Conservation (phyloP, 768 basidiomycete species). For the Lactifluus echinatus region DNA sequence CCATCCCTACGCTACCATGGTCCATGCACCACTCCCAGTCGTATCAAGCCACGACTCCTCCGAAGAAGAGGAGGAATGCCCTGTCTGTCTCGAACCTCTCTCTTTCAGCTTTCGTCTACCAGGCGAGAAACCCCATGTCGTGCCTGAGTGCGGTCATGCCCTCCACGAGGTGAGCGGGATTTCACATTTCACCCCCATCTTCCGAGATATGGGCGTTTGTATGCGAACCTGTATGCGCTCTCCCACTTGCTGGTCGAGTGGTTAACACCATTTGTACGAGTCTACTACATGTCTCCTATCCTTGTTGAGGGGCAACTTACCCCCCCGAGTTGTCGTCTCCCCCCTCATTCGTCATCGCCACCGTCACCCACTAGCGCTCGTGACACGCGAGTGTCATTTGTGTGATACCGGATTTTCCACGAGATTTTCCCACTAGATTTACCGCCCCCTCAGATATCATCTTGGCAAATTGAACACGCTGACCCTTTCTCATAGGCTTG, state of each 20-base stretch:
- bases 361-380: background rate
- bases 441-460: background rate
- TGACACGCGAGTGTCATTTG: background rate
- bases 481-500: slow-evolving; percentile 64
- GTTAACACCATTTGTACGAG: background rate
- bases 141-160: slow-evolving; percentile 95
- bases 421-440: background rate
- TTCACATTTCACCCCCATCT: background rate
- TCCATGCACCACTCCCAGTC: slow-evolving; percentile 59
- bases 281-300: background rate
- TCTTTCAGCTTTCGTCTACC: slow-evolving; percentile 87
- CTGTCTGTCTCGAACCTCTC: slow-evolving; percentile 93
- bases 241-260: background rate
- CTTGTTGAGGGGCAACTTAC: background rate
- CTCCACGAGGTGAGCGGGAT: slow-evolving; percentile 73
- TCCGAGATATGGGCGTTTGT: background rate
- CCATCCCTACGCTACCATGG: slow-evolving; percentile 55
- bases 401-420: background rate
- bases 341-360: no score
- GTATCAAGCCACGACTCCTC: slow-evolving; percentile 53
- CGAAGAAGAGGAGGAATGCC: slow-evolving; percentile 86
- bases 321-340: no score
- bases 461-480: background rate
- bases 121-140: slow-evolving; percentile 95
- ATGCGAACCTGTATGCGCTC: slow-evolving; percentile 4